Percentiles rank a stretch among this genome's conserved stretches.
phyloP scores from a whole-genome alignment of 2,329 filamentous ascomycete species.

The Fusarium virguliforme region DNA sequence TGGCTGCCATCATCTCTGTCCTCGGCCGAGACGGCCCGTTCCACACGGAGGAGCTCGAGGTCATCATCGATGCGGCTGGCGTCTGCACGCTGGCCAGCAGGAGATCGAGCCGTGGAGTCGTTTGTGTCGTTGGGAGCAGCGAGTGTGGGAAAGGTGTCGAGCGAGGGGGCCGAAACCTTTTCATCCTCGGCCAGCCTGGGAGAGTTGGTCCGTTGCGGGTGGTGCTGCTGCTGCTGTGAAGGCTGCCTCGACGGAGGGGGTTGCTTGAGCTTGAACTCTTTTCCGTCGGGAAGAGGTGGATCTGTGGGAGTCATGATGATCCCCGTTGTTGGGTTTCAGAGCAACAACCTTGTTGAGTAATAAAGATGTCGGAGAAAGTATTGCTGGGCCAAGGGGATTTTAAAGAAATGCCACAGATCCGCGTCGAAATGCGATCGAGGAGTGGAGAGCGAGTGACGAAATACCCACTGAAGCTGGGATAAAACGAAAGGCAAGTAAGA shows the following conservation, averaged over 20 bases:
- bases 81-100: conserved; percentile 53
- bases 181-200: conserved; percentile 33
- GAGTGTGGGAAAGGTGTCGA: conserved; percentile 54
- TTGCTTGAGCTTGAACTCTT: conserved; percentile 40
- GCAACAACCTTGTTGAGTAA: conserved; percentile 13
- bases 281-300: conserved; percentile 40
- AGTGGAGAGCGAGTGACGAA: conserved; percentile 41
- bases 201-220: conserved; percentile 24
- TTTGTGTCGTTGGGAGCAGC: conserved; percentile 46
- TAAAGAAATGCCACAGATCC: conserved; percentile 11
- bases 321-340: conserved; percentile 13
- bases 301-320: conserved; percentile 43
- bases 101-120: conserved; percentile 45
- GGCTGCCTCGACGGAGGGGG: conserved; percentile 39
- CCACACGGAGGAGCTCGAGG: conserved; percentile 65
- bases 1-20: conserved; percentile 55
- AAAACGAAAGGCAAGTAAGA: conserved; percentile 33
- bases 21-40: conserved; percentile 63
- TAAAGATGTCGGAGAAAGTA: conserved; percentile 9
- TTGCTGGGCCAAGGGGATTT: conserved; percentile 9
- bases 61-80: conserved; percentile 64
- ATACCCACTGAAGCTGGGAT: conserved; percentile 32
- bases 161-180: conserved; percentile 48
- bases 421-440: conserved; percentile 17
- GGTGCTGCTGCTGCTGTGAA: conserved; percentile 23